Base-by-base conservation (phyloP, 108 stramenopile species). In the Seminavis robusta region DNA sequence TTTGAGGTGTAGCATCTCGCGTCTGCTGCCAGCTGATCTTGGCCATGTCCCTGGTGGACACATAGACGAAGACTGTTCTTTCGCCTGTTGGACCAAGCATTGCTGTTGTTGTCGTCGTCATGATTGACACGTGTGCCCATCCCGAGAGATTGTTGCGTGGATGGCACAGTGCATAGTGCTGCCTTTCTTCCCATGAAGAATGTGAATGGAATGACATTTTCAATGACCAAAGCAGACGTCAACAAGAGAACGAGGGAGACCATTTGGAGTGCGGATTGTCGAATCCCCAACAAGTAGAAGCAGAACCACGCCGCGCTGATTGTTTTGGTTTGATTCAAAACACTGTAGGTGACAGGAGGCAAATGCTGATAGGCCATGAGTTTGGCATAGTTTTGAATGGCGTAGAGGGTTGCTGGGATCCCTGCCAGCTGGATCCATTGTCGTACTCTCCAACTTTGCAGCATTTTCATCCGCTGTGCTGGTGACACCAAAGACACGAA, bases 321-420 rank as follows among this genome's bases (percentile, higher is more conserved):
- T 6, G 94, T 97, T 47, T 97, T 97, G 23, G 94, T 95, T 55
- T 96, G 96, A 50, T 95, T 95, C 45, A 97, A 76, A 11, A 95
- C 91, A 49, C 90, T 95, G 69, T 89, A 97, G 3, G 90, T 90
- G 3, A 97, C 43, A 11, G 94, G 79, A 69, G 92, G 90, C 9
- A 97, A 76, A 48, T 92, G 77, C 71, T 86, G 84, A 45, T 94
- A 94, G 11, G 92, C 94, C 39, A 85, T 47, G 41, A 94, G 79
- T 4, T 85, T 70, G 2, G 84, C 78, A 38, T 90, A 61, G 71
- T 96, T 97, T 62, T 97, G 96, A 15, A 97, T 33, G 38, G 85
- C 73, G 68, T 96, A 97, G 30, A 94, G 76, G 9, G 72, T 78
- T 1, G 96, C 92, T 10, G 96, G 96, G n/a, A 94, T 26, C 3